Base-by-base conservation (phyloP, 495 filamentous ascomycete species). In the Penicillium paradoxum region DNA sequence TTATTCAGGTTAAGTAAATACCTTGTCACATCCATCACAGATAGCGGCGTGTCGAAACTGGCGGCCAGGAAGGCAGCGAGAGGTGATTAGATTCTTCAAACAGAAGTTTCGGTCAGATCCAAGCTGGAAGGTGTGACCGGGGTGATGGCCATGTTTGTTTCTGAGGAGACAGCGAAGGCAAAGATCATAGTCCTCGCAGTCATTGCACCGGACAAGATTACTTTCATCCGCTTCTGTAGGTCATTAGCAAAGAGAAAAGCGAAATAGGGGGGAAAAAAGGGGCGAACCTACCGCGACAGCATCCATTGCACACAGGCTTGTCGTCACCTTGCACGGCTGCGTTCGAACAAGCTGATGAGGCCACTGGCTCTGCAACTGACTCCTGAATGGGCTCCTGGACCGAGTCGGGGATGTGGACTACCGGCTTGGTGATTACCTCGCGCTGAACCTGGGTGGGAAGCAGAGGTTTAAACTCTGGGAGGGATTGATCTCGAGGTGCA, bases 21-120 rank as follows among this genome's bases (percentile, higher is more conserved):
- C 83, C 73, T 87, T 86, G 53, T 99, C 89, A 69, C 93, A 99
- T 37, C 90, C 89, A 73, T 99, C 93, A 64, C 93, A 99, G 57
- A 95, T 84, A 36, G 93, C 93, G 46, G 84, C 84, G 73, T 99
- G 93, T 34, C 78, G 74, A 62, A 83, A 78, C 63, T 87, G 86
- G 48, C 92, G 88, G 44, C 95, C 93, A n/a, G 91, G 82, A 24
- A 78, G 72, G 58, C 91, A 86, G 47, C 89, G 84, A 48, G 76
- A 67, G 14, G 75, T 54, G 37, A 84, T 78, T 25, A 74, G 22
- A 34, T 64, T 71, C 64, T 71, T 74, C 53, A 75, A 49, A 39
- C 61, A 63, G 52, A 68, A 69, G 34, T 73, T 65, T 18, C 64
- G 63, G 34, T 74, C 72, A 33, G 61, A 46, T 17, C 73, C 60